phyloP scores from a whole-genome alignment of 2,329 filamentous ascomycete genomes.

The Berkeleyomyces rouxiae region DNA sequence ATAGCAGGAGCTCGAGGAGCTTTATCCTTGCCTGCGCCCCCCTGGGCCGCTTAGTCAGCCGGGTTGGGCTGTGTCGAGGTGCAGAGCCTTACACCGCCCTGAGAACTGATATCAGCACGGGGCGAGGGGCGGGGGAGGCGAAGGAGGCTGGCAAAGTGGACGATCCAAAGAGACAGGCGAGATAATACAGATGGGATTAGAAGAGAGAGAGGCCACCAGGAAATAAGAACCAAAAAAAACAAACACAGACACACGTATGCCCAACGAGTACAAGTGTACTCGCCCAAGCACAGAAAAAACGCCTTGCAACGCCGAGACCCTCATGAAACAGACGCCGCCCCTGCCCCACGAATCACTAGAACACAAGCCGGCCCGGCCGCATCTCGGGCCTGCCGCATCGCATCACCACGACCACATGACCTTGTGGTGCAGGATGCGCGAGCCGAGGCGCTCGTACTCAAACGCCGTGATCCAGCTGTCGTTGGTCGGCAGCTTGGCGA shows the following conservation, averaged over 20 bases:
- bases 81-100: not conserved
- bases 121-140: too few species aligned
- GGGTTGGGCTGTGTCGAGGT: not conserved
- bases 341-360: not conserved
- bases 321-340: too few species aligned
- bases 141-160: too few species aligned
- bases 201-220: not conserved
- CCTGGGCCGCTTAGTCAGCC: not conserved
- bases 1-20: too few species aligned
- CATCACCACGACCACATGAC: conserved; percentile 43
- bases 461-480: conserved; percentile 83
- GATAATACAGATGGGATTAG: too few species aligned
- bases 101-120: not conserved
- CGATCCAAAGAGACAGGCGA: too few species aligned
- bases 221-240: not conserved
- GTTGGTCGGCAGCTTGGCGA: conserved; percentile 80
- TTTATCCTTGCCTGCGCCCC: too few species aligned
- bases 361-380: not conserved
- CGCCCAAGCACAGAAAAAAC: too few species aligned
- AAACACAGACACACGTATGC: too few species aligned
- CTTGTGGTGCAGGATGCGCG: conserved; percentile 72
- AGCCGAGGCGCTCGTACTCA: conserved; percentile 77
- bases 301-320: too few species aligned
- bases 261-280: too few species aligned
- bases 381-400: not conserved